phyloP scores from a whole-genome alignment of 805 yeast species.

The Brettanomyces bruxellensis region DNA sequence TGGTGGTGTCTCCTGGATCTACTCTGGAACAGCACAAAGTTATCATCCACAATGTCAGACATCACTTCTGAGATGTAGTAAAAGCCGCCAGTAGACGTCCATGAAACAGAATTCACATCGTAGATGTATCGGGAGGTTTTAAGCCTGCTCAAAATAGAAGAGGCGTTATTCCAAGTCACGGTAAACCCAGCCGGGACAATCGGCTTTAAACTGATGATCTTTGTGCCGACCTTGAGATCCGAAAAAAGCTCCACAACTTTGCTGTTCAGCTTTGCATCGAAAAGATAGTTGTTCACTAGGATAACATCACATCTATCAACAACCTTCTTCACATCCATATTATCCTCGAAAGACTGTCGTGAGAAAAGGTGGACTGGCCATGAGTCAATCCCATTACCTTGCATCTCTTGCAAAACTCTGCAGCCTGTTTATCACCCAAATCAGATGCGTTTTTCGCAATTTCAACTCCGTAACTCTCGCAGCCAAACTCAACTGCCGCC shows the following conservation, averaged over 20 bases:
- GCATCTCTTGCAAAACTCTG: constrained; percentile 50
- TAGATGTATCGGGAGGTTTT: constrained; percentile 55
- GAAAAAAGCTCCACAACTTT: constrained; percentile 55
- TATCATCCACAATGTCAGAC: constrained; percentile 24
- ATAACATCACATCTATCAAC: constrained; percentile 62
- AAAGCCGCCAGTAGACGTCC: constrained; percentile 81
- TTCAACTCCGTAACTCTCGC: constrained; percentile 82
- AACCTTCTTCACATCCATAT: constrained; percentile 42
- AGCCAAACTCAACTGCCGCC: constrained; percentile 81
- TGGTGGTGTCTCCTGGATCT: constrained; percentile 15
- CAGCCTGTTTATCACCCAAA: constrained; percentile 51
- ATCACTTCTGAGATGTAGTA: constrained; percentile 69
- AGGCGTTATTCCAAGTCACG: constrained; percentile 44
- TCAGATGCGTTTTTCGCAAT: constrained; percentile 76
- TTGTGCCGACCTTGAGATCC: constrained; percentile 63
- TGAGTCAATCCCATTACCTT: constrained; percentile 54
- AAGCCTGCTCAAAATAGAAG: constrained; percentile 54
- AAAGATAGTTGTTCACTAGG: constrained; percentile 74
- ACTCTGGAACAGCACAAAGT: constrained; percentile 22
- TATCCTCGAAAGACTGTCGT: constrained; percentile 63
- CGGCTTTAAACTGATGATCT: constrained; percentile 69
- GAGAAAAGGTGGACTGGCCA: constrained; percentile 51
- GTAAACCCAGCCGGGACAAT: constrained; percentile 71
- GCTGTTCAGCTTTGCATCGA: constrained; percentile 64
- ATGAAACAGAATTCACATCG: constrained; percentile 68